Evolutionary conservation across 2,329 filamentous ascomycete genomes (phyloP).

Genomic region (Domatiomyces catenatus): DNA sequence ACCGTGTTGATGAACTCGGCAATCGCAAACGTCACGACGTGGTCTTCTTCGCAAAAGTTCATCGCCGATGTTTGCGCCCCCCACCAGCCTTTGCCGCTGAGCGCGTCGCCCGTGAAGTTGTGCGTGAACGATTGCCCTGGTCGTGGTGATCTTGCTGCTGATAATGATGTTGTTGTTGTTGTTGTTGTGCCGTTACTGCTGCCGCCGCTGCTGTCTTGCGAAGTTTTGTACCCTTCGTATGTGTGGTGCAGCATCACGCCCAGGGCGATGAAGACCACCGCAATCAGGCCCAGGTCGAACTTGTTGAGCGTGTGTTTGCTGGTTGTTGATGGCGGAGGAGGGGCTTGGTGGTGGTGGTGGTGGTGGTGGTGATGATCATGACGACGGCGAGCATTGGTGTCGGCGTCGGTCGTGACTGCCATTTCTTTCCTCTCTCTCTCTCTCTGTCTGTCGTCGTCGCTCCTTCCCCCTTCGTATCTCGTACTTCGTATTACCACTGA

Average conservation of each 20-base stretch:
- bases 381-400: too few species aligned
- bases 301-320: too few species aligned
- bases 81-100: conserved; percentile 39
- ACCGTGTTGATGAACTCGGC: conserved; percentile 65
- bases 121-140: background rate
- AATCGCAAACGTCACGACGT: conserved; percentile 56
- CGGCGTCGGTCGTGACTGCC: too few species aligned
- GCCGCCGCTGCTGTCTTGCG: background rate
- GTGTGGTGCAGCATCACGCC: background rate
- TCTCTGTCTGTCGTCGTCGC: too few species aligned
- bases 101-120: background rate
- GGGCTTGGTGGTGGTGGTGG: too few species aligned
- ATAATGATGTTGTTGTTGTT: too few species aligned
- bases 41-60: conserved; percentile 70
- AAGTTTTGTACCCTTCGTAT: background rate
- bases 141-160: background rate
- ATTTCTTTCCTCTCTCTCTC: too few species aligned
- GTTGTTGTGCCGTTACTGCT: background rate
- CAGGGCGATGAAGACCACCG: background rate
- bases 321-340: too few species aligned
- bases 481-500: too few species aligned
- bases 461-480: too few species aligned
- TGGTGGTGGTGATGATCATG: too few species aligned
- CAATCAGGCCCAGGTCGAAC: background rate
- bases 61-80: conserved; percentile 52